phyloP scores from a whole-genome alignment of 169 alveolate genomes.

The Neospora caninum region DNA sequence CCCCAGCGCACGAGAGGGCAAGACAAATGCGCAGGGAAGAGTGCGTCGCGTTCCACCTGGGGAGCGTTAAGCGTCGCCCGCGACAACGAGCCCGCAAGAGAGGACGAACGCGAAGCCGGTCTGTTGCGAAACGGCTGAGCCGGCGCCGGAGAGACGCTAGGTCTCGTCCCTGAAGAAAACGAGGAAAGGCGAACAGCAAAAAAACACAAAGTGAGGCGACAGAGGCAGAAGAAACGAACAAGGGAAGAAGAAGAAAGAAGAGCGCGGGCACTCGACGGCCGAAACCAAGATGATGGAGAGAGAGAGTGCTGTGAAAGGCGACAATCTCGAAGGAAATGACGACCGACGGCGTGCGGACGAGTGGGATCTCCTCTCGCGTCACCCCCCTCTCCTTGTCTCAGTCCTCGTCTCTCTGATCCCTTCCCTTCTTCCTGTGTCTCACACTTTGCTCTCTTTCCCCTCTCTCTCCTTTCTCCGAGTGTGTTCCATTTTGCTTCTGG shows the following conservation, averaged over 20 bases:
- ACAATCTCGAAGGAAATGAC: neutral
- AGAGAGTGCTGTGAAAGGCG: neutral
- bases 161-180: neutral
- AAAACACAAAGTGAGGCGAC: neutral
- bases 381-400: no score
- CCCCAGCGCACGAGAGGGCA: conserved; percentile 52
- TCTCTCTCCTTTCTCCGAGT: no score
- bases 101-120: no score
- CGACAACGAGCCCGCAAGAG: neutral
- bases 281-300: no score
- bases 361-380: no score
- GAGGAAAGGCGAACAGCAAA: neutral
- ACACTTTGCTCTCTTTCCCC: no score
- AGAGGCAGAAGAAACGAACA: neutral
- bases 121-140: no score
- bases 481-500: no score
- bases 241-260: neutral
- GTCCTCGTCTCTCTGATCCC: no score
- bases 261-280: no score
- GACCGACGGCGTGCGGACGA: no score
- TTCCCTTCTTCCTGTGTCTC: no score
- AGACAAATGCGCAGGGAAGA: neutral
- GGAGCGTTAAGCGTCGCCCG: neutral
- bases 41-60: neutral
- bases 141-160: neutral